Conservation (phyloP, 257 asterid genomes). For the Euphrasia confusa region DNA sequence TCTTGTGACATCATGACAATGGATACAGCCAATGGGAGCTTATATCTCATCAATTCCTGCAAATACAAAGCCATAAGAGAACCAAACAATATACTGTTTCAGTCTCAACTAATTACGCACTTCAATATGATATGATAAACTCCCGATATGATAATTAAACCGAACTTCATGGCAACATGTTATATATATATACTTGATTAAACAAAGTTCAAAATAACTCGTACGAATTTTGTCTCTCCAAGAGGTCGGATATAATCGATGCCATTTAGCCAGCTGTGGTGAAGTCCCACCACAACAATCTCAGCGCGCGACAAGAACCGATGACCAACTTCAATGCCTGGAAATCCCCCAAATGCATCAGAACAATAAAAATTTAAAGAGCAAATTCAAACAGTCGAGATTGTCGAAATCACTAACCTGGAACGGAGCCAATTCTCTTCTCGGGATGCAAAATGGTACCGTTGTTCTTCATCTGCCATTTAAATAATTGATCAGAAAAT, state of each 20-base stretch:
- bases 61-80: conserved; percentile 10
- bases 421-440: conserved; percentile 57
- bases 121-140: no score
- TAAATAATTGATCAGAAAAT: not conserved
- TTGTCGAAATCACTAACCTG: conserved; percentile 48
- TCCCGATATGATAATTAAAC: no score
- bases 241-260: conserved; percentile 56
- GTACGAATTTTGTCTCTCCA: no score
- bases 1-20: conserved; percentile 85
- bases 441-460: conserved; percentile 32
- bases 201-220: conserved; percentile 27
- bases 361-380: no score
- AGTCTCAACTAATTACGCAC: no score
- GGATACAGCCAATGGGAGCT: conserved; percentile 54
- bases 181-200: not conserved
- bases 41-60: conserved; percentile 37
- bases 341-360: conserved; percentile 24
- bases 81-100: no score
- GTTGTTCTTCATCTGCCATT: conserved; percentile 55
- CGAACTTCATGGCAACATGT: no score
- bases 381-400: no score
- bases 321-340: conserved; percentile 91
- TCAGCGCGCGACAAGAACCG: conserved; percentile 86
- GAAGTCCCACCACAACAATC: conserved; percentile 84
- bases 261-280: conserved; percentile 84